Evolutionary conservation across 768 basidiomycete genomes (phyloP), one percentile per base, ranked within the genome.

Genomic region (Epithele typhae): DNA sequence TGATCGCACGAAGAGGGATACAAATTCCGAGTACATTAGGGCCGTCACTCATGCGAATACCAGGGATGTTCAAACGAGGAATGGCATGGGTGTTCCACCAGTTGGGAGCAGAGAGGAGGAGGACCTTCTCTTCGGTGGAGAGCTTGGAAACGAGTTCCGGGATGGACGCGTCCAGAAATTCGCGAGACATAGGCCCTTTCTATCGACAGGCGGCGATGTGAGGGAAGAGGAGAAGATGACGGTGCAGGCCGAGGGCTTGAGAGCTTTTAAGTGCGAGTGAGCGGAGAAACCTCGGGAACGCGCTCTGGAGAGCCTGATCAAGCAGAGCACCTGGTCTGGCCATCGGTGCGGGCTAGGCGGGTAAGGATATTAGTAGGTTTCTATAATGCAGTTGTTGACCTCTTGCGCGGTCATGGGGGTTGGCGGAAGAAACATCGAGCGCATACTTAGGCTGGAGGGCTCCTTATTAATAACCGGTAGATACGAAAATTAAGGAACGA

Each of bases 51-150:
- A 87, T 83, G 21, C 84, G 76, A 54, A 87, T 69, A 23, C 77
- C 71, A 5, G 84, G 84, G 43, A 87, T 78, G n/a, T 68, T 70
- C 15, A 85, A 71, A 19, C 82, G 70, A 10, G 71, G 65, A 45
- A 87, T 71, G 15, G 75, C 53, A 27, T 69, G 70, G 14, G 82
- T 84, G 55, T 82, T 83, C 83, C 84, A 85, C 79, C 81, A 84
- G 54, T 82, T 79, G 6, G 80, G 81, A 12, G 78, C 82, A 22
- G 79, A 73, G 3, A 84, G 71, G 15, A 87, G 69, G 3, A 72
- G 61, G 43, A 83, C 78, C 62, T 84, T 84, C 67, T 84, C 83
- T 19, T 82, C 78, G 5, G 70, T 70, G 37, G 71, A 75, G 45
- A 85, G 71, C 53, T 74, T 69, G 42, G 67, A 62, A 36, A 70